These are phyloP conservation scores for Usnea hakonensis DNA, from an alignment of 495 filamentous ascomycete genomes.

Conservation along the genomic window DNA sequence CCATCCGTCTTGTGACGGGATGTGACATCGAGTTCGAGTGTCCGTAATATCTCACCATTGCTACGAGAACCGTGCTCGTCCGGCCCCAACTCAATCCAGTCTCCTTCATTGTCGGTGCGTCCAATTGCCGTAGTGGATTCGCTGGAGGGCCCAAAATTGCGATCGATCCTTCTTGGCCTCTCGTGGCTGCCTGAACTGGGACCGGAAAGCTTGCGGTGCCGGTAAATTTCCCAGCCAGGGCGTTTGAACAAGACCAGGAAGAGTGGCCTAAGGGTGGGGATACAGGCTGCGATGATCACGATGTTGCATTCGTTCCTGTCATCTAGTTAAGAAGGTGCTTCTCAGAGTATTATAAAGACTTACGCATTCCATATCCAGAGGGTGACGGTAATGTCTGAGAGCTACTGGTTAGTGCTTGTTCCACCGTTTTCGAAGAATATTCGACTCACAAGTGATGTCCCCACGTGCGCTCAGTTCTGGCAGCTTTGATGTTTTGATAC, in stretches of 20 bases:
- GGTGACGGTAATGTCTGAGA: neutral
- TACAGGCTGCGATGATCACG: constrained; percentile 42
- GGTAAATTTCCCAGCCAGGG: neutral
- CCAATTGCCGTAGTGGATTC: neutral
- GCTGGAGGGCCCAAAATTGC: no score
- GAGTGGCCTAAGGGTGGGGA: constrained; percentile 40
- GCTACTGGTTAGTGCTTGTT: no score
- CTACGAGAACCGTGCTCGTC: neutral
- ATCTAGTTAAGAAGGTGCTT: neutral
- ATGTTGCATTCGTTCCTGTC: constrained; percentile 32
- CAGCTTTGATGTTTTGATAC: constrained; percentile 37
- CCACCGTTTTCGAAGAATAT: neutral
- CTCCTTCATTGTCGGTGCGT: neutral
- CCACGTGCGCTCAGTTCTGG: constrained; percentile 25
- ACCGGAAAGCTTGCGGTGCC: neutral
- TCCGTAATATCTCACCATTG: neutral
- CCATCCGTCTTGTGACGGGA: no score
- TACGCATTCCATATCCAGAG: constrained; percentile 23
- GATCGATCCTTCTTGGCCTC: neutral
- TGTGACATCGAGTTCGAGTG: neutral
- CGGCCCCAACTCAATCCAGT: neutral
- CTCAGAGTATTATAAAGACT: constrained; percentile 2
- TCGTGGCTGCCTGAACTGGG: neutral
- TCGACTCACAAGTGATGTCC: constrained; percentile 30
- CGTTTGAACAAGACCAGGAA: constrained; percentile 30